A percentile compares a stretch with the other conserved stretches of the same genome.
phyloP scores from a whole-genome alignment of 2,329 filamentous ascomycete genomes.

The Sporothrix curviconia region DNA sequence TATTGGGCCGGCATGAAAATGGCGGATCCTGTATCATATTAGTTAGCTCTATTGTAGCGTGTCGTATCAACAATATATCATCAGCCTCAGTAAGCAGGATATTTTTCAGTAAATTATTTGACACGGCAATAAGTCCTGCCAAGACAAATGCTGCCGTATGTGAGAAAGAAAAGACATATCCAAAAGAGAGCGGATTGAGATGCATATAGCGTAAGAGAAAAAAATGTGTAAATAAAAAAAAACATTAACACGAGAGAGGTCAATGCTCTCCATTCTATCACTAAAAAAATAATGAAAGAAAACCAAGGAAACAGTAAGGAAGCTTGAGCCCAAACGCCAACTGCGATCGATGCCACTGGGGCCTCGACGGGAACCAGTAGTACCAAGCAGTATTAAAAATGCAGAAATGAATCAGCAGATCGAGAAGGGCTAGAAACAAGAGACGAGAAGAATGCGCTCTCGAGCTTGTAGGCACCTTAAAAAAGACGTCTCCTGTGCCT shows the following conservation, averaged over 20 bases:
- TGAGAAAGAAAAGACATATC: no score
- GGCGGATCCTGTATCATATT: neutral
- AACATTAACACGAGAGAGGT: neutral
- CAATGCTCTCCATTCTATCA: neutral
- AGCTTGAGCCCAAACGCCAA: conserved; percentile 2
- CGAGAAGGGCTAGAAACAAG: neutral
- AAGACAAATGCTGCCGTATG: no score
- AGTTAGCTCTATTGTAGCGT: neutral
- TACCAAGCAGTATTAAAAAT: neutral
- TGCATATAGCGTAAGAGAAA: no score
- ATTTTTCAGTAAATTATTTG: no score
- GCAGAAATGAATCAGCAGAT: neutral
- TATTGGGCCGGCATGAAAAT: neutral
- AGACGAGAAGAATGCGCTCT: neutral
- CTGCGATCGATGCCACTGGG: neutral
- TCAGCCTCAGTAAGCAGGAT: no score
- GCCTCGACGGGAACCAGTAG: conserved; percentile 1
- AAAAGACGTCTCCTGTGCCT: neutral
- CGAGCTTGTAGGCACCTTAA: no score
- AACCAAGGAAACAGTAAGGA: neutral
- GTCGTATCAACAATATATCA: no score
- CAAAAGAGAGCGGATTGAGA: no score
- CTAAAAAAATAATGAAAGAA: neutral
- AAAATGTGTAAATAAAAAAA: neutral
- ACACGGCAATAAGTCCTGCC: no score